Percentiles rank a stretch among this genome's conserved stretches.
Evolutionary conservation across 495 filamentous ascomycete genomes (phyloP).

Genomic region (Durotheca rogersii): DNA sequence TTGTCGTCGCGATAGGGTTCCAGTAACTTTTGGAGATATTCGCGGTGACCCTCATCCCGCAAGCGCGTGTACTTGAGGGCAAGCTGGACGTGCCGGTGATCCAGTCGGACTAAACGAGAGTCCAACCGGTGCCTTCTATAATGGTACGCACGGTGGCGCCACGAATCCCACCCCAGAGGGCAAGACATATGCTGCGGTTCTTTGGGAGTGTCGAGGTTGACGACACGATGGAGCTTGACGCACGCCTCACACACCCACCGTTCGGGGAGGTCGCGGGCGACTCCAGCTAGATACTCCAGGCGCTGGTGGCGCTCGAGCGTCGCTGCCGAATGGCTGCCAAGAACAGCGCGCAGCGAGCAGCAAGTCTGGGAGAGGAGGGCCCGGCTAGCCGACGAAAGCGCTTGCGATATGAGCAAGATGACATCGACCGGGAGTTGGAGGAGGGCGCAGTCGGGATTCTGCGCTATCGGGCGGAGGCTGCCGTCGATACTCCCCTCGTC

Average conservation of each 20-base stretch:
- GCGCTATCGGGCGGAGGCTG: too few relatives aligned
- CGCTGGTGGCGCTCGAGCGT: not conserved
- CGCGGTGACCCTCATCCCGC: not conserved
- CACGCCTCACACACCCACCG: not conserved
- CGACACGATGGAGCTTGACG: not conserved
- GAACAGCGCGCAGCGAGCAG: not conserved
- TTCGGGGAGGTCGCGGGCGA: slow-evolving; percentile 3
- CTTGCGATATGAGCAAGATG: not conserved
- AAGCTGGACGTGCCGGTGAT: not conserved
- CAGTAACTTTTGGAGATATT: not conserved
- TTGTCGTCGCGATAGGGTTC: not conserved
- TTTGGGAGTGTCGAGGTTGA: not conserved
- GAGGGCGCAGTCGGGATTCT: too few relatives aligned
- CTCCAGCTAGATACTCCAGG: slow-evolving; percentile 8
- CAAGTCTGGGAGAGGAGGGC: slow-evolving; percentile 12
- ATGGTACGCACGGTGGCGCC: not conserved
- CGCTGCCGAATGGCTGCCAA: not conserved
- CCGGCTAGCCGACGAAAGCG: not conserved
- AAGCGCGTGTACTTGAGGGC: not conserved
- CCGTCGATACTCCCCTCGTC: too few relatives aligned
- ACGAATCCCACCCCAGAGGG: not conserved
- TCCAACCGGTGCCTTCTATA: not conserved
- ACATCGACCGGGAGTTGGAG: slow-evolving; percentile 15
- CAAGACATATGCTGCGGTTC: not conserved
- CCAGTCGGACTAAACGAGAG: not conserved